phyloP scores from a whole-genome alignment of 2,329 filamentous ascomycete species.

The Gnomoniopsis sp. region DNA sequence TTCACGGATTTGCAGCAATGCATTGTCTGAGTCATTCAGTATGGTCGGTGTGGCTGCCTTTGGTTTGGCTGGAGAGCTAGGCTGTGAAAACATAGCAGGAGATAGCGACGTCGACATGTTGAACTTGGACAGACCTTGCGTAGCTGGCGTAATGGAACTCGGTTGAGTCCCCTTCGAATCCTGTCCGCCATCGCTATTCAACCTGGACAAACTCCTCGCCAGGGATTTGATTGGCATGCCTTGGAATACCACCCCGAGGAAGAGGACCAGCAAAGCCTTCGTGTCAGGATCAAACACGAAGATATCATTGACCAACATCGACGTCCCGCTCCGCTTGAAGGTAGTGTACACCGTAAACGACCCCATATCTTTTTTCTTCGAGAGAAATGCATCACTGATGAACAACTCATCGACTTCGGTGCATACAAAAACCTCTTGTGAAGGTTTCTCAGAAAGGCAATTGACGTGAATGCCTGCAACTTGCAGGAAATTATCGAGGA shows the following conservation, averaged over 20 bases:
- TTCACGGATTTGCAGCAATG: not conserved
- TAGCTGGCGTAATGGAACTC: not conserved
- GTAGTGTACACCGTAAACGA: too few relatives aligned
- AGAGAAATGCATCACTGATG: too few relatives aligned
- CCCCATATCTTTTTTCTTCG: too few relatives aligned
- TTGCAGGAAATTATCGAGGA: slow-evolving; percentile 31
- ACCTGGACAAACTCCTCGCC: slow-evolving; percentile 8
- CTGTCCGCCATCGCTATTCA: slow-evolving; percentile 4
- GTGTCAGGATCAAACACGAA: slow-evolving; percentile 20
- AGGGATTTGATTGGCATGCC: slow-evolving; percentile 21
- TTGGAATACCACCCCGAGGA: slow-evolving; percentile 21
- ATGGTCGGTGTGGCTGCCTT: not conserved
- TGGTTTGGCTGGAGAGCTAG: not conserved
- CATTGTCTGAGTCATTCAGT: not conserved
- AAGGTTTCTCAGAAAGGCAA: slow-evolving; percentile 26
- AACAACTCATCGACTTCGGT: slow-evolving; percentile 20
- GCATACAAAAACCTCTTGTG: slow-evolving; percentile 25
- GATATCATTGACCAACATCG: slow-evolving; percentile 22
- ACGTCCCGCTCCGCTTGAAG: too few relatives aligned
- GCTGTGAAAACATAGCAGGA: too few relatives aligned
- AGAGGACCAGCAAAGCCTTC: slow-evolving; percentile 13
- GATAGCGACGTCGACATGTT: not conserved
- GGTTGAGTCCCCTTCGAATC: too few relatives aligned
- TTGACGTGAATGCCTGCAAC: slow-evolving; percentile 35
- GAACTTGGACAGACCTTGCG: not conserved